Evolutionary conservation across 805 yeast genomes (phyloP), one percentile per base, ranked within the genome.

Genomic region (Starmerella ratchasimensis): DNA sequence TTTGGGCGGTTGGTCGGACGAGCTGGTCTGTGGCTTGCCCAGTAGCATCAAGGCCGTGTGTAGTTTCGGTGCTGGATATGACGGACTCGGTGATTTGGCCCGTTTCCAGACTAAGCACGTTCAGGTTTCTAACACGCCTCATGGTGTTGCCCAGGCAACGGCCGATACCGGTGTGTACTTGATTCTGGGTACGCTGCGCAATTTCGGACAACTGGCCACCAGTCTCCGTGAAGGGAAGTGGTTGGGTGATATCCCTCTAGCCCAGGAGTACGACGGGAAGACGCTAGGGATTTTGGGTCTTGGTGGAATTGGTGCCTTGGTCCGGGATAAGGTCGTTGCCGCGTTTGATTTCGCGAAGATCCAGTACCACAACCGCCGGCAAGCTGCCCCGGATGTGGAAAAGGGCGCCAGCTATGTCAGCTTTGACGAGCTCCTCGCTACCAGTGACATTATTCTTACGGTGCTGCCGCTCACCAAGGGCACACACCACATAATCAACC

Each of bases 221-320:
- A 51, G 52, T 37, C 51, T 70, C 36, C 53, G 62, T 5, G 52
- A 56, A 25, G 76, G 76, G 30, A 53, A 62, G 30, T 72, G 74
- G 71, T 45, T 54, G 32, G 64, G 57, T 9, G 66, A 62, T 3
- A 60, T 62, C 3, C 60, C 60, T 2, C 46, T 63, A 16, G 77
- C 75, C 22, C 58, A 55, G 35, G 69, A 65, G 39, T 75, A 76
- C 23, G 63, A 63, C 41, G 68, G 67, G 21, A 64, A 64, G 48
- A 62, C 62, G 4, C 63, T 73, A 15, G 80, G 79, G 3, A 70
- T 73, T 37, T 57, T 72, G 27, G 80, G 80, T 2, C 61, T 74
- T 65, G 80, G 80, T 5, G 77, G 77, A 6, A 71, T 73, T 53
- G 80, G 79, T 35, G 61, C 71, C 21, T 67, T 70, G 9, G 62